Evolutionary conservation across 257 asterid species (phyloP).

Genomic region (Cordia subcordata): DNA sequence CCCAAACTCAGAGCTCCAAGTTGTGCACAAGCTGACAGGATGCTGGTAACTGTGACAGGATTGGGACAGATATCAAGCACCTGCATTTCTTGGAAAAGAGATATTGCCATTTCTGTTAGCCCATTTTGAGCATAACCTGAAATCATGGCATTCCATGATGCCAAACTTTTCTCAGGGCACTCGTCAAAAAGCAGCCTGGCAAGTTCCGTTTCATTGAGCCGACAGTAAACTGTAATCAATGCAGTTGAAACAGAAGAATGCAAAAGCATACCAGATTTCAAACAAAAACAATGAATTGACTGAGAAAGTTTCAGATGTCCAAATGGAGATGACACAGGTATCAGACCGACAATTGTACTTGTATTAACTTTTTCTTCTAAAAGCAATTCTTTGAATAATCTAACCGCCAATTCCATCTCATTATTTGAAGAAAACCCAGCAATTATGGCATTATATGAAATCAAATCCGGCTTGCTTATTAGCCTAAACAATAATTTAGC

Average conservation of each 20-base stretch:
- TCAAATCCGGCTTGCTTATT: slow-evolving; percentile 59
- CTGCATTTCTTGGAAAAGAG: slow-evolving; percentile 80
- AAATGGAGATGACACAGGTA: slow-evolving; percentile 75
- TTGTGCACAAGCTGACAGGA: slow-evolving; percentile 89
- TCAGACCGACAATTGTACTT: slow-evolving; percentile 66
- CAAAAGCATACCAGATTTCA: slow-evolving; percentile 44
- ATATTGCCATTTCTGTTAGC: slow-evolving; percentile 59
- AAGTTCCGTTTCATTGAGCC: slow-evolving; percentile 58
- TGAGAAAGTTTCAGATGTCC: slow-evolving; percentile 49
- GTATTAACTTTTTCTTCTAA: slow-evolving; percentile 49
- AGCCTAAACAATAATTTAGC: slow-evolving; percentile 55
- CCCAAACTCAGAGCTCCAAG: slow-evolving; percentile 81
- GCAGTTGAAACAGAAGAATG: slow-evolving; percentile 72
- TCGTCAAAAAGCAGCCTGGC: slow-evolving; percentile 71
- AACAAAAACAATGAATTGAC: slow-evolving; percentile 58
- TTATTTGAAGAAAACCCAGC: slow-evolving; percentile 57
- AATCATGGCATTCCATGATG: slow-evolving; percentile 91
- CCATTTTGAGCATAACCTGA: slow-evolving; percentile 92
- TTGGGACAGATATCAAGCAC: slow-evolving; percentile 68
- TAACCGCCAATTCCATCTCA: slow-evolving; percentile 41
- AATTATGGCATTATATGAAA: slow-evolving; percentile 73
- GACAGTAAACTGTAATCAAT: slow-evolving; percentile 60
- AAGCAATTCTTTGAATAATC: slow-evolving; percentile 53
- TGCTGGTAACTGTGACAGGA: slow-evolving; percentile 69
- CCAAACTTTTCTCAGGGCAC: slow-evolving; percentile 54